Conservation (phyloP, 768 basidiomycete genomes). For the Boletus barrowsii region DNA sequence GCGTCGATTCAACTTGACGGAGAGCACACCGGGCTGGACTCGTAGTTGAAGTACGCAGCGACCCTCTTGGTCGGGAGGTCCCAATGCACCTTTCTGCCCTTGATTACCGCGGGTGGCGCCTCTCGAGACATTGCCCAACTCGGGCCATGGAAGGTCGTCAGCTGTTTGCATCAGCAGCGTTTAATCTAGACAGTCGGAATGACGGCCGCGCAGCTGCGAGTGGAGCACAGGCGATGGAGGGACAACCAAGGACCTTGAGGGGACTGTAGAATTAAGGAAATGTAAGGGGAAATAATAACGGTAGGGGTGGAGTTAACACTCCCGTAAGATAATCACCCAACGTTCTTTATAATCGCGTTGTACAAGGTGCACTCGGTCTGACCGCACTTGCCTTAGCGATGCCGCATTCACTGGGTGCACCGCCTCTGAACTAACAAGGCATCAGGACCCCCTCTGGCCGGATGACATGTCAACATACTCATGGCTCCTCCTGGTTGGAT, state of each 20-base stretch:
- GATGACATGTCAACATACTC: slow-evolving; percentile 36
- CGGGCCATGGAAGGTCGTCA: slow-evolving; percentile 85
- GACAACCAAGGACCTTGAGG: slow-evolving; percentile 15
- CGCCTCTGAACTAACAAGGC: slow-evolving; percentile 31
- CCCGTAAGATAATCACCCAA: slow-evolving; percentile 33
- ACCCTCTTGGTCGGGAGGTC: slow-evolving; percentile 70
- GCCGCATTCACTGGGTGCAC: slow-evolving; percentile 33
- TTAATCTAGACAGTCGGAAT: slow-evolving; percentile 5
- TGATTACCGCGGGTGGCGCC: slow-evolving; percentile 84
- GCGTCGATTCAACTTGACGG: slow-evolving; percentile 68
- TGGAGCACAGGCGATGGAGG: slow-evolving; percentile 7
- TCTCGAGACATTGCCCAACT: slow-evolving; percentile 80
- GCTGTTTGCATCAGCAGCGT: slow-evolving; percentile 37
- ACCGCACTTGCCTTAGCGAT: slow-evolving; percentile 33
- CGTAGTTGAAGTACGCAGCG: slow-evolving; percentile 75
- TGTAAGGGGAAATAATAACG: slow-evolving; percentile 23
- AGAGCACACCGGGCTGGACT: slow-evolving; percentile 80
- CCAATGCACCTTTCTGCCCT: slow-evolving; percentile 78
- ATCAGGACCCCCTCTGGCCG: slow-evolving; percentile 28
- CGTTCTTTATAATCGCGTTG: slow-evolving; percentile 36
- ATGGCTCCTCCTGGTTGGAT: slow-evolving; percentile 26
- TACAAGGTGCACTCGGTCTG: slow-evolving; percentile 24
- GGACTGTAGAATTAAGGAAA: slow-evolving; percentile 12
- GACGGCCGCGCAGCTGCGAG: slow-evolving; percentile 2
- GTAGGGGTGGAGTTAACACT: slow-evolving; percentile 38